Percentiles rank a stretch among this genome's conserved stretches.
Evolutionary conservation across 176 grass and related monocot species (phyloP).

Genomic region (Triticum timopheevii): DNA sequence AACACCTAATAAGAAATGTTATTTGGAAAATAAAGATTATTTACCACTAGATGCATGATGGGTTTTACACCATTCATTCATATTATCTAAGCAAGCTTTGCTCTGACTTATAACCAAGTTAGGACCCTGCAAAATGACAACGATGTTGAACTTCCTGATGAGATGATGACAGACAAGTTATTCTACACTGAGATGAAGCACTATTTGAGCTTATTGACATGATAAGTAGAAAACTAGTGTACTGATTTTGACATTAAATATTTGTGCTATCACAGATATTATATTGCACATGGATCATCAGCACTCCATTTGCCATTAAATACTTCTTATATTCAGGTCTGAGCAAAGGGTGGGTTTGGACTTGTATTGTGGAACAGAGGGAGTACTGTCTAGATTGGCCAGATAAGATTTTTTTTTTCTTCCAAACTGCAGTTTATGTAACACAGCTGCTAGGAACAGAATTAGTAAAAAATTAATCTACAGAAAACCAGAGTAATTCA

Average conservation of each 20-base stretch:
- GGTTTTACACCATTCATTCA: slow-evolving; percentile 78
- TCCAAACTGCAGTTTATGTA: slow-evolving; percentile 1
- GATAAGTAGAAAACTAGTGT: background rate
- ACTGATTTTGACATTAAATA: background rate
- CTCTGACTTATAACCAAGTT: slow-evolving; percentile 80
- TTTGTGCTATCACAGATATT: background rate
- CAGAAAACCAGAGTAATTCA: background rate
- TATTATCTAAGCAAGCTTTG: slow-evolving; percentile 79
- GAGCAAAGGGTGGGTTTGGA: background rate
- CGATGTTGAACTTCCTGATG: slow-evolving; percentile 26
- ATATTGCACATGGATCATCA: background rate
- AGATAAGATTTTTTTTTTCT: background rate
- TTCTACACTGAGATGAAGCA: background rate
- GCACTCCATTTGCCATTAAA: background rate
- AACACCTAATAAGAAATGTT: background rate
- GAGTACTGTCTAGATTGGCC: background rate
- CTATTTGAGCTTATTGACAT: background rate
- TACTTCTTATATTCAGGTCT: background rate
- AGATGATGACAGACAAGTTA: background rate
- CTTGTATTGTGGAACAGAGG: background rate
- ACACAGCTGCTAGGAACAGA: background rate
- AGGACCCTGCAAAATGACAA: slow-evolving; percentile 62
- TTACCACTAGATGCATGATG: slow-evolving; percentile 86
- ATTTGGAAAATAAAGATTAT: slow-evolving; percentile 7
- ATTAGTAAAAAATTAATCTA: background rate